Evolutionary conservation across 352 stramenopile species (phyloP).

Genomic region (Globisporangium takayamanum): DNA sequence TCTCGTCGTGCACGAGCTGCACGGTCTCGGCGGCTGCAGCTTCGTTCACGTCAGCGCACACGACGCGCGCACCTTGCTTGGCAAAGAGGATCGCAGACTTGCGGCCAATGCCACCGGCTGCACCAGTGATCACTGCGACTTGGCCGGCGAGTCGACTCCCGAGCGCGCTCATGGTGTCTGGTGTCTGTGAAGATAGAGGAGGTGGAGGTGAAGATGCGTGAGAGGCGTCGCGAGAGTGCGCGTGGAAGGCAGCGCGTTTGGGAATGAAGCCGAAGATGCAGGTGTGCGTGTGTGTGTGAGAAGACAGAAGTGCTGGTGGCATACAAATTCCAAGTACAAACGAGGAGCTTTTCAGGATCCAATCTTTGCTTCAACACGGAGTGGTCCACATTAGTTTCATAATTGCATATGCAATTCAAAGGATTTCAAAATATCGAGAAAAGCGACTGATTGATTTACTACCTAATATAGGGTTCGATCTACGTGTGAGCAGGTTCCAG

Average conservation of each 20-base stretch:
- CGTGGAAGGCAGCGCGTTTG: conserved; percentile 5
- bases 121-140: conserved; percentile 80
- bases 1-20: conserved; percentile 56
- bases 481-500: too few species aligned
- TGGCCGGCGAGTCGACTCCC: conserved; percentile 56
- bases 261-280: too few species aligned
- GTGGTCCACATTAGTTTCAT: too few species aligned
- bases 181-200: neutral
- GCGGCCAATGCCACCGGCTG: conserved; percentile 75
- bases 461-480: too few species aligned
- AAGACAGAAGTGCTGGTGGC: too few species aligned
- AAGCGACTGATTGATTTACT: too few species aligned
- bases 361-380: too few species aligned
- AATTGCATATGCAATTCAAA: too few species aligned
- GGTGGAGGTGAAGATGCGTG: neutral
- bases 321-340: too few species aligned
- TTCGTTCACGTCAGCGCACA: conserved; percentile 77
- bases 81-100: conserved; percentile 81
- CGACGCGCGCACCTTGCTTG: conserved; percentile 68
- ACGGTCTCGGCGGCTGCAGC: conserved; percentile 58
- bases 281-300: too few species aligned
- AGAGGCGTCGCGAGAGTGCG: neutral
- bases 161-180: conserved; percentile 35
- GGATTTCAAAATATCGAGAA: too few species aligned
- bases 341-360: too few species aligned